A percentile compares a stretch with the other conserved stretches of the same genome.
Evolutionary conservation across 352 stramenopile species (phyloP).

Genomic region (Vaucheria bursata): DNA sequence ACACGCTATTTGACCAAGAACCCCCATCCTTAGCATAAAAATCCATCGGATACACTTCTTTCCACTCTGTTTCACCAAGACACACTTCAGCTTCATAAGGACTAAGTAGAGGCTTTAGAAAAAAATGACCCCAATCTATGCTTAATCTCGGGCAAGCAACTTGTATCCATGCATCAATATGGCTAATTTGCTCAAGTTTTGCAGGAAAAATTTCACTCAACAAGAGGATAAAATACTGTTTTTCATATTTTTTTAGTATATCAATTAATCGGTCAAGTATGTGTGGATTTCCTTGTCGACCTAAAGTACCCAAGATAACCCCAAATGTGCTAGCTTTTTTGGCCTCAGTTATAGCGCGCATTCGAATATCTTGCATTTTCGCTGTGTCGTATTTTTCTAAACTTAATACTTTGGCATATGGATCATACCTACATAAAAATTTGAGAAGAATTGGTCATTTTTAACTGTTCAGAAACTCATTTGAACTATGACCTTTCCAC

Average conservation of each 20-base stretch:
- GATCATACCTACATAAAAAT: no score
- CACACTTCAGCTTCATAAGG: conserved; percentile 93
- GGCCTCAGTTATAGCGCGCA: conserved; percentile 54
- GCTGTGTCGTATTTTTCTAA: conserved; percentile 90
- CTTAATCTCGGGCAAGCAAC: conserved; percentile 93
- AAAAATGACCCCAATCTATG: conserved; percentile 97
- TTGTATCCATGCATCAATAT: conserved; percentile 86
- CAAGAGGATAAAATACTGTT: conserved; percentile 85
- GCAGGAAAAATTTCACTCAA: conserved; percentile 91
- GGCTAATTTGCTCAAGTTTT: conserved; percentile 52
- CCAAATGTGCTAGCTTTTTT: conserved; percentile 78
- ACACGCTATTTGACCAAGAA: conserved; percentile 80
- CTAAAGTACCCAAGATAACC: conserved; percentile 95
- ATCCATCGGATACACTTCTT: conserved; percentile 94
- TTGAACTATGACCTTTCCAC: no score
- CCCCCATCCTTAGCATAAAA: conserved; percentile 93
- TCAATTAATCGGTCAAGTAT: conserved; percentile 86
- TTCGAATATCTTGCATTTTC: conserved; percentile 85
- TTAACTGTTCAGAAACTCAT: no score
- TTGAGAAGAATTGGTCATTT: no score
- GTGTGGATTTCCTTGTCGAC: conserved; percentile 89
- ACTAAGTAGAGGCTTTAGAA: conserved; percentile 86
- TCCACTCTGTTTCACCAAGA: conserved; percentile 73
- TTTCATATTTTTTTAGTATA: conserved; percentile 70
- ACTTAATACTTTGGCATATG: no score